Base-by-base conservation (phyloP, 2,329 filamentous ascomycete species). In the Claviceps paspali region DNA sequence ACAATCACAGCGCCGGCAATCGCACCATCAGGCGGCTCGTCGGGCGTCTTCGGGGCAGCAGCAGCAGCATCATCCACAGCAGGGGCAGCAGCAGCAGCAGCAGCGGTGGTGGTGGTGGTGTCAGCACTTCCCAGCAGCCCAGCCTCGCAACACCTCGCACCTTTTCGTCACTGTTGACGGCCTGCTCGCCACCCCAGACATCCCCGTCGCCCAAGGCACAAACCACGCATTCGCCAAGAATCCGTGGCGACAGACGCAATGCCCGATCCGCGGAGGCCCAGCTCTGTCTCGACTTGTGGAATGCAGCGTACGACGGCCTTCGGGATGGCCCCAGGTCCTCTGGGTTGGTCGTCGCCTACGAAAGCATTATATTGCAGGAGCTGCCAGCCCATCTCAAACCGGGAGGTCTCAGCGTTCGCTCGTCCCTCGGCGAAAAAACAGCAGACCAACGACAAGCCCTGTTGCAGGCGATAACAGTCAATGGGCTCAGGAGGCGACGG, bases 291-390 rank as follows among this genome's bases (percentile, higher is more conserved):
- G 46, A 49, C 17, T 45, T 59, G 11, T 60, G 57, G 57, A 56
- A 54, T 33, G 38, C 49, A 12, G 56, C 54, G 4, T 60, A 60
- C 36, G 51, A 58, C 33, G 35, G 43, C 1, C 46, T 60, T 11
- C 49, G 55, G 22, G 48, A 53, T 32, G 49, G 51, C 9, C 43
- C 47, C 10, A 44, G 45, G 22, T 52, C 52, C 10, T 38, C 49
- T 6, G 51, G 48, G 6, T 50, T 60, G 8, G 55, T 58, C 3
- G 41, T 52, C 9, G 51, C 55, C 3, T 60, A 60, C 42, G 57
- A 60, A 40, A 49, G 45, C 36, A 59, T 60, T 33, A 45, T 60
- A 31, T 47, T 52, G 2, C 52, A 59, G 26, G 52, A 54, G 35
- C 43, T 60, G 10, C 55, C 57, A 10, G 52, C 56, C 31, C 38